Percentiles rank a stretch among this genome's conserved stretches.
phyloP scores from a whole-genome alignment of 345 rosid genomes.

The Arabis hirsuta region DNA sequence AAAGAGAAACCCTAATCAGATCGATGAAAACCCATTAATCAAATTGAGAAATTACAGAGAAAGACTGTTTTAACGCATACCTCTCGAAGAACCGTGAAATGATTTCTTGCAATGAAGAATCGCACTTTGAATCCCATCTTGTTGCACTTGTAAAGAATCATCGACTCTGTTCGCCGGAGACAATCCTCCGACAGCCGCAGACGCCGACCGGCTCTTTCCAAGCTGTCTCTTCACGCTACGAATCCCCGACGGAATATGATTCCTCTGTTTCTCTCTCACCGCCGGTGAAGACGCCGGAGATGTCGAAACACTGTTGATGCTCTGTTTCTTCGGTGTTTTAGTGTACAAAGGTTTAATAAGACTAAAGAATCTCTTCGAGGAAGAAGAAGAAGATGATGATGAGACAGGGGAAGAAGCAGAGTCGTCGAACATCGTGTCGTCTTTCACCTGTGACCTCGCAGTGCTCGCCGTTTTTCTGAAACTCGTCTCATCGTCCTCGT shows the following conservation, averaged over 20 bases:
- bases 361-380: constrained; percentile 61
- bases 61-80: constrained; percentile 26
- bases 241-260: constrained; percentile 54
- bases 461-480: constrained; percentile 32
- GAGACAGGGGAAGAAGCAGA: constrained; percentile 14
- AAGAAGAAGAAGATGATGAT: background rate
- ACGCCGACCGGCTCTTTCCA: constrained; percentile 78
- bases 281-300: constrained; percentile 60
- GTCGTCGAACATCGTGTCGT: constrained; percentile 22
- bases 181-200: constrained; percentile 49
- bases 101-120: constrained; percentile 97
- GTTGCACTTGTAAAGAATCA: constrained; percentile 77
- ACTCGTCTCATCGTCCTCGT: constrained; percentile 45
- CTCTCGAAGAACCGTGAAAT: constrained; percentile 59
- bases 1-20: background rate
- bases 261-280: constrained; percentile 55
- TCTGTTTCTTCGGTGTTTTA: constrained; percentile 51
- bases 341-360: constrained; percentile 73
- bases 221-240: constrained; percentile 54
- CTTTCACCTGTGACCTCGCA: constrained; percentile 10
- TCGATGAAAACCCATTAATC: background rate
- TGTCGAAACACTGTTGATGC: background rate
- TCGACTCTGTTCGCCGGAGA: constrained; percentile 78
- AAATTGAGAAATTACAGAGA: background rate
- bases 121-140: constrained; percentile 95